A percentile compares a stretch with the other conserved stretches of the same genome.
Evolutionary conservation across 495 filamentous ascomycete species (phyloP).

Genomic region (Bombardia bombarda): DNA sequence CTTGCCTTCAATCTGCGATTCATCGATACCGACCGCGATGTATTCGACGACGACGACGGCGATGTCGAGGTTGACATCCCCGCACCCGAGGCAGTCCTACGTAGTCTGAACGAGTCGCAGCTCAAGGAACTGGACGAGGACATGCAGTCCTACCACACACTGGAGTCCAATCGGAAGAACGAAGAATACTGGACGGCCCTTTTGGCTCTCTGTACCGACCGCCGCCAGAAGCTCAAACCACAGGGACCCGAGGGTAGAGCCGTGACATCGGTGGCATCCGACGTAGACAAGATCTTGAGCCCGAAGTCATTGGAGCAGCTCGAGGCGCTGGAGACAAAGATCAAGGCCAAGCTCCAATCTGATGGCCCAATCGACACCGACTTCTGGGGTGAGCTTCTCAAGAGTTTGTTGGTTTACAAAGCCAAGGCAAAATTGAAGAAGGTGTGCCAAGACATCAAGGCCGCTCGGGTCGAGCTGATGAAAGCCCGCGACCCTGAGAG

Average conservation of each 20-base stretch:
- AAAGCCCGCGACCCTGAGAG: conserved; percentile 62
- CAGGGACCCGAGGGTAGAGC: conserved; percentile 58
- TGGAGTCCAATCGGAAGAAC: conserved; percentile 74
- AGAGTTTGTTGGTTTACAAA: conserved; percentile 81
- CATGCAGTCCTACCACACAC: conserved; percentile 72
- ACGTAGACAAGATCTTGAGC: conserved; percentile 78
- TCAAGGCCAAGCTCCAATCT: conserved; percentile 72
- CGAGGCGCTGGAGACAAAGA: conserved; percentile 73
- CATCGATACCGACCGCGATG: conserved; percentile 71
- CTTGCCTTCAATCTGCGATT: conserved; percentile 84
- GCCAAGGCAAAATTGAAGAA: conserved; percentile 78
- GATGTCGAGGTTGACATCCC: conserved; percentile 68
- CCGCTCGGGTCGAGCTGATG: conserved; percentile 60
- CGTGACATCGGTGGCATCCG: conserved; percentile 71
- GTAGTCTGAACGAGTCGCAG: conserved; percentile 60
- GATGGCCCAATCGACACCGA: conserved; percentile 92
- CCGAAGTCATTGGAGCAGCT: conserved; percentile 87
- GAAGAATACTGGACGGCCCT: conserved; percentile 89
- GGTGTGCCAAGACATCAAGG: conserved; percentile 71
- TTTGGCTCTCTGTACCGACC: conserved; percentile 75
- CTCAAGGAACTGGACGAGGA: conserved; percentile 75
- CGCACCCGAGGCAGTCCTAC: conserved; percentile 75
- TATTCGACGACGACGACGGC: conserved; percentile 74
- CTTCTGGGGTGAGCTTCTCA: conserved; percentile 91
- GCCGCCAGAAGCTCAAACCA: conserved; percentile 57